Evolutionary conservation across 805 yeast species (phyloP).

Genomic region (Lipomyces anomalus): DNA sequence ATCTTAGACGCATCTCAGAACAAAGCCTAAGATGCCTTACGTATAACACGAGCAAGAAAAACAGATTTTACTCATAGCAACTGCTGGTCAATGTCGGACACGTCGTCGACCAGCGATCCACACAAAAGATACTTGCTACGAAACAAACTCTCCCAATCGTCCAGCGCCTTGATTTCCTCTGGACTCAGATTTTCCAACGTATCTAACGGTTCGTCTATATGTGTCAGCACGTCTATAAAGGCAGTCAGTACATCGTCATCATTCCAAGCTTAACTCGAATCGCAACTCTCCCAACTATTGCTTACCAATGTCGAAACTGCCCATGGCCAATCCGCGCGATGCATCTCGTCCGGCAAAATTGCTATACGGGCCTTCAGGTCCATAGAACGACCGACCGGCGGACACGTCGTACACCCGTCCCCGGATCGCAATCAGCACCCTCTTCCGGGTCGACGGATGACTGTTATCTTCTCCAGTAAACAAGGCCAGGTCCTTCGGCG

Average conservation of each 20-base stretch:
- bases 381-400: slow-evolving; percentile 61
- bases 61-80: no score
- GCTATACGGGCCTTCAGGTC: slow-evolving; percentile 67
- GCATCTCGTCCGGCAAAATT: slow-evolving; percentile 73
- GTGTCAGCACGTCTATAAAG: slow-evolving; percentile 47
- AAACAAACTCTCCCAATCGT: slow-evolving; percentile 83
- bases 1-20: no score
- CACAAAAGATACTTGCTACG: slow-evolving; percentile 73
- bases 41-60: no score
- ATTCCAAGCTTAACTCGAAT: no score
- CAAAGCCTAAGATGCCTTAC: no score
- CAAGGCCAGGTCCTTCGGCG: slow-evolving; percentile 65
- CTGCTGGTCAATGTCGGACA: no score
- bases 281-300: no score
- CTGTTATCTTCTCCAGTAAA: slow-evolving; percentile 51
- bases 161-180: slow-evolving; percentile 60
- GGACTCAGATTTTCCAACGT: slow-evolving; percentile 52
- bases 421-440: slow-evolving; percentile 65
- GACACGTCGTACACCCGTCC: slow-evolving; percentile 78
- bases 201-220: slow-evolving; percentile 75
- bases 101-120: slow-evolving; percentile 55
- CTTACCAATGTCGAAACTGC: slow-evolving; percentile 39
- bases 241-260: background rate
- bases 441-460: slow-evolving; percentile 29
- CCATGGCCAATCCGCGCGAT: slow-evolving; percentile 68